Evolutionary conservation across 176 grass and related monocot species (phyloP).

Genomic region (Aegilops tauschii): DNA sequence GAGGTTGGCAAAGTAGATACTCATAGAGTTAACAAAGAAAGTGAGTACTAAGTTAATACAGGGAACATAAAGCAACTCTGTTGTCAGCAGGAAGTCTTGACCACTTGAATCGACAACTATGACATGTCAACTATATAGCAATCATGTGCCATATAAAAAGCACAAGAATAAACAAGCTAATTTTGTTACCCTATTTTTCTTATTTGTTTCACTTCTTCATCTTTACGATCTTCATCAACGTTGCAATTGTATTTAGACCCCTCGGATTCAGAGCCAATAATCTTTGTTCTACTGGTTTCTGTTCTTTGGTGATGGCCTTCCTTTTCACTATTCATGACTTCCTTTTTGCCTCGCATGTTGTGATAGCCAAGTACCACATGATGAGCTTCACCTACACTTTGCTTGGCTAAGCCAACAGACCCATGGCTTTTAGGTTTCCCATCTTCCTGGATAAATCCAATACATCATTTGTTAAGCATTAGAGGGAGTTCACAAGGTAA

Average conservation of each 20-base stretch:
- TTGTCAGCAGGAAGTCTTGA: background rate
- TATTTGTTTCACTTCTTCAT: slow-evolving; percentile 32
- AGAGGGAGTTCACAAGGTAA: background rate
- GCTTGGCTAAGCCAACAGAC: background rate
- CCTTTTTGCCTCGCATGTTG: background rate
- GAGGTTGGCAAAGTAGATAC: background rate
- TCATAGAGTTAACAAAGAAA: background rate
- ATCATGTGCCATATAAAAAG: background rate
- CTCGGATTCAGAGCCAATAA: slow-evolving; percentile 67
- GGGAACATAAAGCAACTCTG: background rate
- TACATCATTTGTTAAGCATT: background rate
- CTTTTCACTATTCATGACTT: slow-evolving; percentile 49
- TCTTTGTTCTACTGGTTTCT: slow-evolving; percentile 60
- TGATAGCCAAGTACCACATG: background rate
- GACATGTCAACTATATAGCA: background rate
- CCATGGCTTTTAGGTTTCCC: background rate
- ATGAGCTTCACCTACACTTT: background rate
- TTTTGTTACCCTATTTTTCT: slow-evolving; percentile 44
- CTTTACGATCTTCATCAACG: slow-evolving; percentile 44
- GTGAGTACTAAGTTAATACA: background rate
- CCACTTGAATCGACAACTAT: background rate
- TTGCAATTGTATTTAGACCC: slow-evolving; percentile 78
- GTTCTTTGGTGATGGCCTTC: slow-evolving; percentile 58
- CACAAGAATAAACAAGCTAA: background rate
- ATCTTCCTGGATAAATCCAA: background rate